A percentile compares a stretch with the other conserved stretches of the same genome.
Conservation (phyloP, 2,329 filamentous ascomycete genomes). For the Claviceps sorghi region DNA sequence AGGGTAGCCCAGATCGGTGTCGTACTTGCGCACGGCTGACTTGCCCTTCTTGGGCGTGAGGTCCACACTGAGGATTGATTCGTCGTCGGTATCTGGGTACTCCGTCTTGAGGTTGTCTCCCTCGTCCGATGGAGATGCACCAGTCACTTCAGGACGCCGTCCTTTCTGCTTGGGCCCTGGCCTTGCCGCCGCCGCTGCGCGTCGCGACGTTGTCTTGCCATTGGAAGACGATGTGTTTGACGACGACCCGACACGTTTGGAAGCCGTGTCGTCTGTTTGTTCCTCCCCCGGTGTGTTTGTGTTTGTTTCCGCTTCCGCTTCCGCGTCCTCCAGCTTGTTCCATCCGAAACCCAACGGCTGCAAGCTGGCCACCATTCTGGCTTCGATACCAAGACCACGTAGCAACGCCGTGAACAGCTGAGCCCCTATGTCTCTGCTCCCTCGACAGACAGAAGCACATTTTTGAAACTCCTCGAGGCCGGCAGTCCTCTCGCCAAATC, state of each 20-base stretch:
- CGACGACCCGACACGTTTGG: not conserved
- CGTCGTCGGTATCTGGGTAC: slow-evolving; percentile 38
- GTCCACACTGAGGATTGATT: slow-evolving; percentile 43
- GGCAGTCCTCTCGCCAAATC: slow-evolving; percentile 65
- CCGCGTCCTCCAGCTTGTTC: slow-evolving; percentile 72
- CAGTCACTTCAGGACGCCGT: not conserved
- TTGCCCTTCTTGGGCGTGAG: slow-evolving; percentile 25
- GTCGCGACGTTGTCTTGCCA: not conserved
- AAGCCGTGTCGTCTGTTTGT: no score
- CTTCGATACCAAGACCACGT: slow-evolving; percentile 66
- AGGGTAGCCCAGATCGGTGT: slow-evolving; percentile 66
- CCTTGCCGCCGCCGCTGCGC: not conserved
- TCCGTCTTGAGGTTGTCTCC: slow-evolving; percentile 32
- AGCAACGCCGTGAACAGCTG: slow-evolving; percentile 82
- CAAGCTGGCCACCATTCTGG: slow-evolving; percentile 68
- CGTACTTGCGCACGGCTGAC: slow-evolving; percentile 37
- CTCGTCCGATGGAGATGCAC: slow-evolving; percentile 7
- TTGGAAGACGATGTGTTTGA: slow-evolving; percentile 7
- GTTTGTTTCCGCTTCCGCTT: slow-evolving; percentile 41
- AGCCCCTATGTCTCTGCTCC: slow-evolving; percentile 75
- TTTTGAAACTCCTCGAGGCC: slow-evolving; percentile 52
- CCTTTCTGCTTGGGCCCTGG: not conserved
- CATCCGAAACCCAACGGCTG: slow-evolving; percentile 84
- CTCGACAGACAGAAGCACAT: slow-evolving; percentile 54
- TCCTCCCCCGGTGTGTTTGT: slow-evolving; percentile 15